phyloP scores from a whole-genome alignment of 768 basidiomycete species.

The Saitozyma podzolica region DNA sequence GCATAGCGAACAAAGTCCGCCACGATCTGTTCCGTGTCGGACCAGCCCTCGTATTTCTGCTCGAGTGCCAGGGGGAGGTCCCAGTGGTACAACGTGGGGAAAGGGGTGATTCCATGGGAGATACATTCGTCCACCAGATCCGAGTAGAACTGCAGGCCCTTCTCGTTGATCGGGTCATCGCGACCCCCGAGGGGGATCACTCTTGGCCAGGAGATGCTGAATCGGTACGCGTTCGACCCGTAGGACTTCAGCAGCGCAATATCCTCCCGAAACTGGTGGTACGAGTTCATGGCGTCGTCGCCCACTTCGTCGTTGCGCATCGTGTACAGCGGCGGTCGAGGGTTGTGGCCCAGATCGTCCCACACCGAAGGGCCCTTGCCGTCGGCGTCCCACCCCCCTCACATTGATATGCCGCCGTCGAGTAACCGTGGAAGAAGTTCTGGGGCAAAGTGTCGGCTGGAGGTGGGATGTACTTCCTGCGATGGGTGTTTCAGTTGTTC shows the following conservation, averaged over 20 bases:
- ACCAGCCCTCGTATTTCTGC: constrained; percentile 73
- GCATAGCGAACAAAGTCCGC: constrained; percentile 67
- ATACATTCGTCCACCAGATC: constrained; percentile 69
- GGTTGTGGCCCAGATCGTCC: constrained; percentile 30
- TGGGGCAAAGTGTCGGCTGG: too few species aligned
- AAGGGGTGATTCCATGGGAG: constrained; percentile 61
- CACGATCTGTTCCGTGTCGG: constrained; percentile 66
- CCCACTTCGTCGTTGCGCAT: constrained; percentile 3
- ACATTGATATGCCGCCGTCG: constrained; percentile 53
- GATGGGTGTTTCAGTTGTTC: too few species aligned
- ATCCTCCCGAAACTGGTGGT: constrained; percentile 12
- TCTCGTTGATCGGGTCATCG: constrained; percentile 69
- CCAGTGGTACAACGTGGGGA: constrained; percentile 58
- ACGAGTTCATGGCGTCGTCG: constrained; percentile 6
- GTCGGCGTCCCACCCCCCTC: constrained; percentile 12
- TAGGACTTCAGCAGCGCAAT: constrained; percentile 9
- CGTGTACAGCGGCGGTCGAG: background rate
- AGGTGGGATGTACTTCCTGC: too few species aligned
- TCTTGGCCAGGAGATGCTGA: constrained; percentile 74
- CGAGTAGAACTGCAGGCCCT: constrained; percentile 71
- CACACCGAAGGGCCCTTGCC: constrained; percentile 12
- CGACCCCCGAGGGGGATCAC: constrained; percentile 71
- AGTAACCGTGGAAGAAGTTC: constrained; percentile 47
- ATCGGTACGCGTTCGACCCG: constrained; percentile 64
- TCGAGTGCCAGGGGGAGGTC: constrained; percentile 74